Conservation (phyloP, 768 basidiomycete genomes). For the Psilocybe sp. region DNA sequence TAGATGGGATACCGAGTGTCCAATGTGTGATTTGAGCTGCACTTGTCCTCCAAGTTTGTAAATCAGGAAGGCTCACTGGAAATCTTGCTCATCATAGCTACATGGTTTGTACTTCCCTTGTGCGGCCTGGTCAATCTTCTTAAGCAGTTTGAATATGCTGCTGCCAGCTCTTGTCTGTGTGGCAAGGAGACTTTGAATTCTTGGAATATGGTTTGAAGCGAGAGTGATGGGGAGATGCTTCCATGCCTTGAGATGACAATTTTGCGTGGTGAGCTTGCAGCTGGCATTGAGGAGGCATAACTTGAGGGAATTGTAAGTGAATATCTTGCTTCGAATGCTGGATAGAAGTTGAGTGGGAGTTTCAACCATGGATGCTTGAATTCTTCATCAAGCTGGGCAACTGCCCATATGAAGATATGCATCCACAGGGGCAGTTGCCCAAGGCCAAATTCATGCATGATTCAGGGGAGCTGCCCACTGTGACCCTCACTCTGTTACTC, state of each 20-base stretch:
- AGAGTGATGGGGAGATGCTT: constrained; percentile 9
- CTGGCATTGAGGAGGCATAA: constrained; percentile 7
- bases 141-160: background rate
- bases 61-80: background rate
- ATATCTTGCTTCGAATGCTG: constrained; percentile 6
- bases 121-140: background rate
- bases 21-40: too few relatives aligned
- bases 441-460: too few relatives aligned
- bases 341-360: constrained; percentile 4
- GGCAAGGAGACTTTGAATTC: constrained; percentile 9
- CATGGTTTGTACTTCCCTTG: background rate
- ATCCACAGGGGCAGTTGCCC: too few relatives aligned
- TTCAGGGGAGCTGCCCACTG: too few relatives aligned
- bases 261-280: constrained; percentile 3
- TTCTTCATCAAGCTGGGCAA: too few relatives aligned
- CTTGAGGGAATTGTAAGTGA: constrained; percentile 5
- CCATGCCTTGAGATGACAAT: constrained; percentile 11
- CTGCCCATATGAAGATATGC: too few relatives aligned
- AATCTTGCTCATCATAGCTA: background rate
- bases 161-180: constrained; percentile 1
- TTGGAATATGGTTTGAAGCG: constrained; percentile 8
- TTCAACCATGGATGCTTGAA: too few relatives aligned
- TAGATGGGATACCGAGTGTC: too few relatives aligned
- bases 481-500: too few relatives aligned
- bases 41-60: too few relatives aligned